Percentiles rank a stretch among this genome's conserved stretches.
Evolutionary conservation across 495 filamentous ascomycete genomes (phyloP).

Genomic region (Tuber aestivum): DNA sequence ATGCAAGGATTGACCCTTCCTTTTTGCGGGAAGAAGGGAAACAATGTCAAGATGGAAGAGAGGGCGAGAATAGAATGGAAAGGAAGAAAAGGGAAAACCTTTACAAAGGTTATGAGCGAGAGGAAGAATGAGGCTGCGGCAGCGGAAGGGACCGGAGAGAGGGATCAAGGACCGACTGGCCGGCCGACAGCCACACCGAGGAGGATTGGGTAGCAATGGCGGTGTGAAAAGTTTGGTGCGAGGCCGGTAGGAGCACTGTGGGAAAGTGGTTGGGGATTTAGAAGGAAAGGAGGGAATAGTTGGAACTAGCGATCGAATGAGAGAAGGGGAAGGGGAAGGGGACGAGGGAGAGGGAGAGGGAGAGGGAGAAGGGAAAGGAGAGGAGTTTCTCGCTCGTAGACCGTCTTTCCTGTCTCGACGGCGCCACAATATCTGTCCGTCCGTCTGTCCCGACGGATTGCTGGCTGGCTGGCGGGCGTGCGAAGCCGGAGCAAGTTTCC

Average conservation of each 20-base stretch:
- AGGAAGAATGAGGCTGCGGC: conserved; percentile 2
- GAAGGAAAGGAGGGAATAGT: conserved; percentile 14
- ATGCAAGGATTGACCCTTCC: neutral
- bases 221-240: neutral
- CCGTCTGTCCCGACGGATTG: neutral
- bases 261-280: conserved; percentile 6
- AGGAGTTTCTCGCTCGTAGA: neutral
- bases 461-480: neutral
- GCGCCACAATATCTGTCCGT: neutral
- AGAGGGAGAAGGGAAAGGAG: conserved; percentile 3
- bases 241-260: neutral
- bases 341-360: conserved; percentile 5
- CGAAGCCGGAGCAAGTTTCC: neutral
- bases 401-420: neutral
- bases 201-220: conserved; percentile 11
- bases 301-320: neutral
- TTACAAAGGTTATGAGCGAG: neutral
- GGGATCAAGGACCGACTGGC: conserved; percentile 7
- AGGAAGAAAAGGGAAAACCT: neutral
- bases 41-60: neutral
- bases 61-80: neutral
- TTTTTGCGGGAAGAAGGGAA: neutral
- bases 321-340: conserved; percentile 6
- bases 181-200: neutral
- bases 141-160: conserved; percentile 8